These are phyloP conservation scores for Ustilago tritici DNA, from an alignment of 1,284 basidiomycete species.

Conservation along the genomic window DNA sequence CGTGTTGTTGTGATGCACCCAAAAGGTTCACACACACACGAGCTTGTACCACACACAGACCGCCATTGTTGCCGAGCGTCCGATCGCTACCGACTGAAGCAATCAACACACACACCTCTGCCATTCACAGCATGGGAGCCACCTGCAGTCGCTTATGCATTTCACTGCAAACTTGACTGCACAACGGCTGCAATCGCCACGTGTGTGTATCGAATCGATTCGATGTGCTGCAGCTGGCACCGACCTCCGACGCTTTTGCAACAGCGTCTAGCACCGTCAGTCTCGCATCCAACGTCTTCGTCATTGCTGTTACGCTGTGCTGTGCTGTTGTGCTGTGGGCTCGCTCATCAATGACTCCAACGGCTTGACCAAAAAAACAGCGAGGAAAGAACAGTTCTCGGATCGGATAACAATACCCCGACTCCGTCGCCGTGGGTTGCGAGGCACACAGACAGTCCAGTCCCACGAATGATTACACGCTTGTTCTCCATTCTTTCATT, in stretches of 20 bases:
- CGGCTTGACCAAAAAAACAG: neutral
- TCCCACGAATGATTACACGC: neutral
- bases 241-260: constrained; percentile 9
- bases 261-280: neutral
- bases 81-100: constrained; percentile 19
- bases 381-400: neutral
- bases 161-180: neutral
- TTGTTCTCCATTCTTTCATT: constrained; percentile 1
- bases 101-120: neutral
- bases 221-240: constrained; percentile 15
- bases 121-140: neutral
- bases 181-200: constrained; percentile 8
- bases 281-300: neutral
- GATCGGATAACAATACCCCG: constrained; percentile 8
- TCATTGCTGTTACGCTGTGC: neutral
- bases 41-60: constrained; percentile 4
- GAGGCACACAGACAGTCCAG: neutral
- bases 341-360: neutral
- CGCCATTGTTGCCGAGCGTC: constrained; percentile 17
- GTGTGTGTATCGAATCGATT: constrained; percentile 7
- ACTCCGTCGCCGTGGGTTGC: constrained; percentile 21
- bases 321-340: no score
- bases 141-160: neutral
- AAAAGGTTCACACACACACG: constrained; percentile 10
- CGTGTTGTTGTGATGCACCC: constrained; percentile 12